phyloP scores from a whole-genome alignment of 1,139 yeast genomes.

The Spencermartinsiella ligniputridi region DNA sequence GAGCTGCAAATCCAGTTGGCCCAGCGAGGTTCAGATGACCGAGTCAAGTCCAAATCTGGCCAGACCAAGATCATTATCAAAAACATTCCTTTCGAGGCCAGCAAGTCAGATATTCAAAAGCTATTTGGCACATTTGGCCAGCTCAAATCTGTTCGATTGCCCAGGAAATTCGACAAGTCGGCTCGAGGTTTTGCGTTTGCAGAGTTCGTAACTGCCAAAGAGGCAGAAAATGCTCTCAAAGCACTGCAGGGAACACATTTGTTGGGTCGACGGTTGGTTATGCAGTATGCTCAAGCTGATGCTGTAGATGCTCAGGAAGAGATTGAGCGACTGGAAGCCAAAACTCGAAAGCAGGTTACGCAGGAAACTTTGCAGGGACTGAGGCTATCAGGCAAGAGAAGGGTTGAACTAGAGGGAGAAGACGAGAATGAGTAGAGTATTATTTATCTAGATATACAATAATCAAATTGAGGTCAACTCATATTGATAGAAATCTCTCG shows the following conservation, averaged over 20 bases:
- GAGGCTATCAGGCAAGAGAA: slow-evolving; percentile 70
- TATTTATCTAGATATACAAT: background rate
- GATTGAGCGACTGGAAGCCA: slow-evolving; percentile 82
- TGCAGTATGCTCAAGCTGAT: slow-evolving; percentile 87
- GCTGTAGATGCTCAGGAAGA: slow-evolving; percentile 83
- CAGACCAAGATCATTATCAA: slow-evolving; percentile 79
- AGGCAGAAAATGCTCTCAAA: slow-evolving; percentile 94
- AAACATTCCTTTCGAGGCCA: slow-evolving; percentile 95
- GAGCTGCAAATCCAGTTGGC: slow-evolving; percentile 83
- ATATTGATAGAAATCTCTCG: no score
- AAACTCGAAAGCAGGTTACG: slow-evolving; percentile 75
- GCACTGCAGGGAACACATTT: slow-evolving; percentile 95
- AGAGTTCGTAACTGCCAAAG: slow-evolving; percentile 81
- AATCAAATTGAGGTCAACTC: no score
- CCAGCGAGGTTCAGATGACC: slow-evolving; percentile 51
- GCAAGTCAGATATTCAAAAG: slow-evolving; percentile 86
- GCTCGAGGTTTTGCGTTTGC: slow-evolving; percentile 98
- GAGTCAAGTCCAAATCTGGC: slow-evolving; percentile 28
- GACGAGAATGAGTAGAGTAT: slow-evolving; percentile 26
- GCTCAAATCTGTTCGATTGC: slow-evolving; percentile 90
- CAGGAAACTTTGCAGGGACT: slow-evolving; percentile 65
- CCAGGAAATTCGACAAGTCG: slow-evolving; percentile 89
- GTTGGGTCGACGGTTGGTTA: slow-evolving; percentile 90
- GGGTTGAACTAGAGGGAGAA: slow-evolving; percentile 60
- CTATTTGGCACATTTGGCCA: slow-evolving; percentile 92